Evolutionary conservation across 768 basidiomycete species (phyloP).

Genomic region (Coprinopsis cinerea): DNA sequence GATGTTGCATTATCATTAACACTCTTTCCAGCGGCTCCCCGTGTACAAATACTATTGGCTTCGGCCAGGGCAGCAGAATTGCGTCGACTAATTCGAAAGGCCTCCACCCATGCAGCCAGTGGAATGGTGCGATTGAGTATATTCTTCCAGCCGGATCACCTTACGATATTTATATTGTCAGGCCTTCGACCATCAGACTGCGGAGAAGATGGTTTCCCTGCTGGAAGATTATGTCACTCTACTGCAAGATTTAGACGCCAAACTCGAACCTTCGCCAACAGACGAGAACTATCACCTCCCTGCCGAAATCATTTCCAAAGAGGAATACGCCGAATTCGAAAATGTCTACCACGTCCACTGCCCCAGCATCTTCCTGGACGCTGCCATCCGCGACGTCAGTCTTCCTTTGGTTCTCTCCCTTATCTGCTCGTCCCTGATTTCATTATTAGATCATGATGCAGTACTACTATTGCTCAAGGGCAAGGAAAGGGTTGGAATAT

Average conservation of each 20-base stretch:
- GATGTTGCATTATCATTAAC: slow-evolving; percentile 5
- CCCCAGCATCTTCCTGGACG: slow-evolving; percentile 74
- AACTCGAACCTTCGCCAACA: slow-evolving; percentile 20
- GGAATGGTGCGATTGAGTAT: neutral
- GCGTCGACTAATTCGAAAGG: slow-evolving; percentile 6
- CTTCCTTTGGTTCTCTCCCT: no score
- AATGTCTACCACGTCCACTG: slow-evolving; percentile 90
- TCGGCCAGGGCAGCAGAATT: slow-evolving; percentile 50
- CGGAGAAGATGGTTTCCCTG: slow-evolving; percentile 45
- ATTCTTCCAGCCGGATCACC: neutral
- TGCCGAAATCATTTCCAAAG: slow-evolving; percentile 56
- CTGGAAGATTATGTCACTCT: slow-evolving; percentile 57
- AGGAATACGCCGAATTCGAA: slow-evolving; percentile 78
- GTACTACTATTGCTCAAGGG: slow-evolving; percentile 80
- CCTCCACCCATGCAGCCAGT: neutral
- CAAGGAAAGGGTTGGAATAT: slow-evolving; percentile 76
- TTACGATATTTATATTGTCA: neutral
- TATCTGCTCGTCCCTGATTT: slow-evolving; percentile 13
- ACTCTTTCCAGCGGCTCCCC: slow-evolving; percentile 44
- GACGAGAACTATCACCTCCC: slow-evolving; percentile 57
- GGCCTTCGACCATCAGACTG: slow-evolving; percentile 13
- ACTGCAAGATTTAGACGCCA: slow-evolving; percentile 44
- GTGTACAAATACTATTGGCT: slow-evolving; percentile 61
- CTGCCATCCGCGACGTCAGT: slow-evolving; percentile 73
- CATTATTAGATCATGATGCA: slow-evolving; percentile 84